Conservation (phyloP, 129 eudicot species). For the Scalesia atractyloides region DNA sequence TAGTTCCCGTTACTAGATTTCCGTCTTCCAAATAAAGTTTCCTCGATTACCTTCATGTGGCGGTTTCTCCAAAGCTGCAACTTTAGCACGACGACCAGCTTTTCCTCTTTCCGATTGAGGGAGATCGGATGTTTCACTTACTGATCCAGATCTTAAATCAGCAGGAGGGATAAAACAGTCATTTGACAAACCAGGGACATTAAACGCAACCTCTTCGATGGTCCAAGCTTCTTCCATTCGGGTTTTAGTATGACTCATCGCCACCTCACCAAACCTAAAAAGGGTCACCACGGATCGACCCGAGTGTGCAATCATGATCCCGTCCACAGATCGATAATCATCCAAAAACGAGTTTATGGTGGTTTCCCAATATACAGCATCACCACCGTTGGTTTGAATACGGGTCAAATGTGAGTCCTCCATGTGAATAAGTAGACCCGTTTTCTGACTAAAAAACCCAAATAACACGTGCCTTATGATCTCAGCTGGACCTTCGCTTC, state of each 20-base stretch:
- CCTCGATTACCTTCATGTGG: slow-evolving; percentile 30
- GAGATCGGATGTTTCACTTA: slow-evolving; percentile 56
- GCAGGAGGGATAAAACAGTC: slow-evolving; percentile 96
- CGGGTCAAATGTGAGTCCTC: slow-evolving; percentile 94
- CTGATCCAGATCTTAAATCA: slow-evolving; percentile 57
- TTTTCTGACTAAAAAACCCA: slow-evolving; percentile 86
- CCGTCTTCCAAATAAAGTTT: slow-evolving; percentile 56
- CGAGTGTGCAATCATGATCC: slow-evolving; percentile 86
- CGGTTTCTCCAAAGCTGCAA: slow-evolving; percentile 61
- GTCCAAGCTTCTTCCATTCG: slow-evolving; percentile 95
- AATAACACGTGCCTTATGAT: slow-evolving; percentile 80
- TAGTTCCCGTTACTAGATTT: slow-evolving; percentile 33
- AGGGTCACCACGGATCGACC: slow-evolving; percentile 82
- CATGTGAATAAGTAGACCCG: slow-evolving; percentile 80
- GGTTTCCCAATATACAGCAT: slow-evolving; percentile 89
- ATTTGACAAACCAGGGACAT: slow-evolving; percentile 72
- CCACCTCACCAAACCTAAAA: slow-evolving; percentile 79
- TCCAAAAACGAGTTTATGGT: slow-evolving; percentile 72
- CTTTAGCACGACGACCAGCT: slow-evolving; percentile 64
- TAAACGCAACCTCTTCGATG: slow-evolving; percentile 84
- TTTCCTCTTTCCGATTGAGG: slow-evolving; percentile 53
- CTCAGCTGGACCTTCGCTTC: slow-evolving; percentile 94
- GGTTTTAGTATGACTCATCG: slow-evolving; percentile 86
- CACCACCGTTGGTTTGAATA: slow-evolving; percentile 74
- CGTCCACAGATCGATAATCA: slow-evolving; percentile 79